phyloP scores from a whole-genome alignment of 129 eudicot genomes.

The Helianthus annuus region HanXRQr2.0-SUNRISE NC_035435.2:129127004-129127503 shows the following conservation, averaged over 20 bases:
- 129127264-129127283: conserved; percentile 46
- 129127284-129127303: conserved; percentile 66
- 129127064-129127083: background rate
- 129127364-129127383: conserved; percentile 5
- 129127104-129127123: background rate
- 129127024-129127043: background rate
- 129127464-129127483: too few relatives aligned
- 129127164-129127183: conserved; percentile 30
- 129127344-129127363: conserved; percentile 47
- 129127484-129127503: too few relatives aligned
- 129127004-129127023: background rate
- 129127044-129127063: conserved; percentile 19
- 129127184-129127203: conserved; percentile 19
- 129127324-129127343: conserved; percentile 61
- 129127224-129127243: conserved; percentile 41
- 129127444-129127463: background rate
- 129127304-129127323: conserved; percentile 62
- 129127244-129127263: conserved; percentile 41
- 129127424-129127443: conserved; percentile 1
- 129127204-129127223: conserved; percentile 28
- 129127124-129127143: background rate
- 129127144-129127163: conserved; percentile 31
- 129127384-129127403: conserved; percentile 13
- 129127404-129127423: conserved; percentile 14
- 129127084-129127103: background rate